phyloP scores from a whole-genome alignment of 371 early-diverging fungal species.

The Dichotomocladium elegans region DNA sequence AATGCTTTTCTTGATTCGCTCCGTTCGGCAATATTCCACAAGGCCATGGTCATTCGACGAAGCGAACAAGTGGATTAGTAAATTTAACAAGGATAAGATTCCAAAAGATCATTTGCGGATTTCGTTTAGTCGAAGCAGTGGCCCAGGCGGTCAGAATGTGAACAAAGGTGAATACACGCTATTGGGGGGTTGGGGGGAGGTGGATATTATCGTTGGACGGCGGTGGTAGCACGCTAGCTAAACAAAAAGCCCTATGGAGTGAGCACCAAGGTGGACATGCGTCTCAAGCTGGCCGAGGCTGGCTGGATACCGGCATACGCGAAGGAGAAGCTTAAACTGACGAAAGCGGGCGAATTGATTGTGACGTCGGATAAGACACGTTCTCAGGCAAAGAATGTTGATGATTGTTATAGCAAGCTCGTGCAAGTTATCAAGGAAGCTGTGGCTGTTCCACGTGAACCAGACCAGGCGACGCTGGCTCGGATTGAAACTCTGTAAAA shows the following conservation, averaged over 20 bases:
- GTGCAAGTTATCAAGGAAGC: conserved; percentile 60
- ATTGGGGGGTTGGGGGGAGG: too few species aligned
- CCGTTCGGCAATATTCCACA: not conserved
- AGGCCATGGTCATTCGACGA: conserved; percentile 26
- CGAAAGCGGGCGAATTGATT: conserved; percentile 71
- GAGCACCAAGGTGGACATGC: conserved; percentile 82
- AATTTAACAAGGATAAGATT: conserved; percentile 25
- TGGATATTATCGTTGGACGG: too few species aligned
- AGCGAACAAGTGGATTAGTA: conserved; percentile 27
- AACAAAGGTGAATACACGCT: conserved; percentile 89
- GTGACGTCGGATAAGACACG: conserved; percentile 76
- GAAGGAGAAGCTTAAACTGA: conserved; percentile 53
- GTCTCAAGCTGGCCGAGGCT: conserved; percentile 61
- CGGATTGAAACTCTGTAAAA: conserved; percentile 62
- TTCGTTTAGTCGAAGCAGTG: conserved; percentile 51
- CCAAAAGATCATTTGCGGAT: conserved; percentile 32
- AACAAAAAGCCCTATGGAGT: conserved; percentile 12
- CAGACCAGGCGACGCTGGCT: conserved; percentile 59
- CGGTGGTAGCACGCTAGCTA: not conserved
- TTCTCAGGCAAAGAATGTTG: conserved; percentile 74
- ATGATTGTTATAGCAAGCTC: conserved; percentile 78
- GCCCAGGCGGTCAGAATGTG: conserved; percentile 91
- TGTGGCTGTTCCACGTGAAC: conserved; percentile 67
- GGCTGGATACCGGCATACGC: conserved; percentile 80
- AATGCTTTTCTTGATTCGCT: not conserved